Evolutionary conservation across 345 rosid species (phyloP).

Genomic region (Ceriops zippeliana): DNA sequence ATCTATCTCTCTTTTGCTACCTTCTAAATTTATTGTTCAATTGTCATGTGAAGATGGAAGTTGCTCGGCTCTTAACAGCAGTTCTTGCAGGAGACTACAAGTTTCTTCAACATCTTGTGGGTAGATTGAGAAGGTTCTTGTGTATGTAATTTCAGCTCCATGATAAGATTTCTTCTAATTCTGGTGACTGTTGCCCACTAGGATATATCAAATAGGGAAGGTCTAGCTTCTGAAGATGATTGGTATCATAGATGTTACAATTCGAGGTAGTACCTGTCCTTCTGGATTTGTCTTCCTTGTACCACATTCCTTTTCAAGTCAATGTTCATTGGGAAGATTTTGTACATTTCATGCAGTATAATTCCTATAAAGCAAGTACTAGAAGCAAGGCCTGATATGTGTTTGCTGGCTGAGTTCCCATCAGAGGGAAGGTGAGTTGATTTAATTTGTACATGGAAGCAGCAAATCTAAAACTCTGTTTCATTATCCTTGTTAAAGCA

Average conservation of each 20-base stretch:
- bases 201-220: slow-evolving; percentile 80
- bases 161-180: slow-evolving; percentile 10
- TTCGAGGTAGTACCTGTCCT: slow-evolving; percentile 40
- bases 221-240: slow-evolving; percentile 58
- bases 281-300: slow-evolving; percentile 11
- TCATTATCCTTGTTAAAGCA: neutral
- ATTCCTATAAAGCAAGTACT: slow-evolving; percentile 61
- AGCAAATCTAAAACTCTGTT: neutral
- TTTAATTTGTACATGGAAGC: slow-evolving; percentile 2
- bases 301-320: neutral
- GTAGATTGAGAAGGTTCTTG: slow-evolving; percentile 26
- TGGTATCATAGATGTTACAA: slow-evolving; percentile 50
- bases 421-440: slow-evolving; percentile 55
- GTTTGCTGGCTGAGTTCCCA: slow-evolving; percentile 73
- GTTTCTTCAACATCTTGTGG: slow-evolving; percentile 59
- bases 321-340: slow-evolving; percentile 1
- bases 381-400: slow-evolving; percentile 68
- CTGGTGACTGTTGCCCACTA: slow-evolving; percentile 21
- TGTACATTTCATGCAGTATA: slow-evolving; percentile 39
- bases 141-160: neutral
- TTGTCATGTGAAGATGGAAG: slow-evolving; percentile 53
- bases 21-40: neutral
- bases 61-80: slow-evolving; percentile 55
- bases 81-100: slow-evolving; percentile 68
- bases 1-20: neutral